phyloP scores from a whole-genome alignment of 1,139 yeast genomes.

The Kodamaea ohmeri region DNA sequence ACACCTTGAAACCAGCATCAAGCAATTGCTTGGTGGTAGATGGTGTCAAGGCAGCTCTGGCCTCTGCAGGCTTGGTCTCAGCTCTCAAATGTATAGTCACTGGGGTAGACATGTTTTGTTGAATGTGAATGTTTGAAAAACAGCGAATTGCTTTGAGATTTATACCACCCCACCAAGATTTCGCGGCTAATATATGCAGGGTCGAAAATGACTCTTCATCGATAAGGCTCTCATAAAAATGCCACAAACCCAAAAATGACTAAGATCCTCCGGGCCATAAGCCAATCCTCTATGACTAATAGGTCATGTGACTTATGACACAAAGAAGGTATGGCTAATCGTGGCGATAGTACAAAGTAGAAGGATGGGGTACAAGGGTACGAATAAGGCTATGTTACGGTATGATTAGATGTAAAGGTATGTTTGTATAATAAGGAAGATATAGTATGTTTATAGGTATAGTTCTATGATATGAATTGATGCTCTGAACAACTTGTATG shows the following conservation, averaged over 20 bases:
- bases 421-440: too few relatives aligned
- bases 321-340: constrained; percentile 1
- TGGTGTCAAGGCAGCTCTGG: constrained; percentile 96
- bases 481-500: too few relatives aligned
- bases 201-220: constrained; percentile 9
- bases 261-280: constrained; percentile 4
- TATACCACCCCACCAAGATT: constrained; percentile 6
- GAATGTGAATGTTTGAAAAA: neutral
- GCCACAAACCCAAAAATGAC: constrained; percentile 6
- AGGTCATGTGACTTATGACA: neutral
- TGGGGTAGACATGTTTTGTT: constrained; percentile 17
- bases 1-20: constrained; percentile 85
- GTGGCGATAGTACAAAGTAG: neutral
- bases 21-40: constrained; percentile 78
- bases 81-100: constrained; percentile 83
- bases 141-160: constrained; percentile 2
- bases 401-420: too few relatives aligned
- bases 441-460: too few relatives aligned
- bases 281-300: constrained; percentile 8
- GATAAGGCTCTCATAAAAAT: constrained; percentile 2
- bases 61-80: constrained; percentile 95
- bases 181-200: constrained; percentile 6
- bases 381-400: too few relatives aligned
- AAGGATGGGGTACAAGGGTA: too few relatives aligned
- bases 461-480: too few relatives aligned